Conservation (phyloP, 2,329 filamentous ascomycete species). For the Clonostachys sp. region DNA sequence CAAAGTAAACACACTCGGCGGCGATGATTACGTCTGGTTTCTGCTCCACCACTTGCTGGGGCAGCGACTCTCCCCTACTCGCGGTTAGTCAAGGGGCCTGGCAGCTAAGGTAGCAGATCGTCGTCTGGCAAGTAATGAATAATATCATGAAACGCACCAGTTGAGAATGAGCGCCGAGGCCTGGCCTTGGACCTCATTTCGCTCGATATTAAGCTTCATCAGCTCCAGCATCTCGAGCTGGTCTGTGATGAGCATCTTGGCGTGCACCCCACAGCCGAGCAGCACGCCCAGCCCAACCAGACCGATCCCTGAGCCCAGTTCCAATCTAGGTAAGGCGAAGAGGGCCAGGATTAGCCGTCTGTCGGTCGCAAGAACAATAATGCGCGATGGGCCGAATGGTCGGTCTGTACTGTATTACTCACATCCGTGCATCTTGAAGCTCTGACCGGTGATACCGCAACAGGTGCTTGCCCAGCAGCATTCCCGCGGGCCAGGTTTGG, state of each 20-base stretch:
- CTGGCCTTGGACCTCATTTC: slow-evolving; percentile 65
- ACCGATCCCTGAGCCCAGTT: slow-evolving; percentile 88
- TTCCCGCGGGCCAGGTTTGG: slow-evolving; percentile 90
- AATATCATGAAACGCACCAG: slow-evolving; percentile 53
- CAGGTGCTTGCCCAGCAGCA: slow-evolving; percentile 84
- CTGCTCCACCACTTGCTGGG: slow-evolving; percentile 43
- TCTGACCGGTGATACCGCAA: slow-evolving; percentile 65
- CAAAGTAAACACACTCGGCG: slow-evolving; percentile 95
- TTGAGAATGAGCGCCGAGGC: slow-evolving; percentile 71
- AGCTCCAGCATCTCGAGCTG: slow-evolving; percentile 79
- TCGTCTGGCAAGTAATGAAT: slow-evolving; percentile 5
- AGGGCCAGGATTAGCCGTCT: slow-evolving; percentile 1
- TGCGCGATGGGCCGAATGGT: background rate
- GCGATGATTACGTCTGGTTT: slow-evolving; percentile 83
- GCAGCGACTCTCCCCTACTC: slow-evolving; percentile 55
- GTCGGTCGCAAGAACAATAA: background rate
- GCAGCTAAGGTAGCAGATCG: background rate
- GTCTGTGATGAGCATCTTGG: slow-evolving; percentile 73
- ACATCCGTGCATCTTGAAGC: slow-evolving; percentile 69
- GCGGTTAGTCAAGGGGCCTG: background rate
- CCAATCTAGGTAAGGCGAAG: slow-evolving; percentile 54
- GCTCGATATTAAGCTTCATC: slow-evolving; percentile 80
- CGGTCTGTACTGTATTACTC: slow-evolving; percentile 24
- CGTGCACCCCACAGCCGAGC: slow-evolving; percentile 44
- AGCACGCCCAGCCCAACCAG: slow-evolving; percentile 69